Conservation (phyloP, 441 rosid species). For the Croton setiger region DNA sequence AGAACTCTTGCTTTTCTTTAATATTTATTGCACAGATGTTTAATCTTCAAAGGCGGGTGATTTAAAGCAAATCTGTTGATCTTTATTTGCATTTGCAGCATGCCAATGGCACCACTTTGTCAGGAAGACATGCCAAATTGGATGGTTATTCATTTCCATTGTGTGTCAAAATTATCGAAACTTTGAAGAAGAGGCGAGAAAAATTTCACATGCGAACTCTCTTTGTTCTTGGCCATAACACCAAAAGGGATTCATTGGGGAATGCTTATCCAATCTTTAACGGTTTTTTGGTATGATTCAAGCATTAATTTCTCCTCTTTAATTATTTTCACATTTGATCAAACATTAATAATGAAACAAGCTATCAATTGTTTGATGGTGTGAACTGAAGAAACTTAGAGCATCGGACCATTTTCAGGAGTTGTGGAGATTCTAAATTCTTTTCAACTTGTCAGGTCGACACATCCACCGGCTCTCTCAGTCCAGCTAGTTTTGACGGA, state of each 20-base stretch:
- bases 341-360: neutral
- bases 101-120: slow-evolving; percentile 21
- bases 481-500: slow-evolving; percentile 66
- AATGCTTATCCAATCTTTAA: slow-evolving; percentile 58
- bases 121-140: slow-evolving; percentile 26
- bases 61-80: slow-evolving; percentile 30
- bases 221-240: slow-evolving; percentile 67
- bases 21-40: slow-evolving; percentile 24
- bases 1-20: slow-evolving; percentile 21
- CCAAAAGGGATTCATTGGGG: slow-evolving; percentile 56
- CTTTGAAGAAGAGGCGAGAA: slow-evolving; percentile 56
- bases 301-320: neutral
- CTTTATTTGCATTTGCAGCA: slow-evolving; percentile 58
- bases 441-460: slow-evolving; percentile 46
- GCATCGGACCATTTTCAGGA: neutral
- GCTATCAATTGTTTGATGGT: neutral
- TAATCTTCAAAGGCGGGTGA: slow-evolving; percentile 20
- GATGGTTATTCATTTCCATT: slow-evolving; percentile 64
- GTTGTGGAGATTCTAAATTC: slow-evolving; percentile 7
- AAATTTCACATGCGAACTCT: slow-evolving; percentile 61
- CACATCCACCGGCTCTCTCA: slow-evolving; percentile 52
- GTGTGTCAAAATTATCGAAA: slow-evolving; percentile 62
- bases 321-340: slow-evolving; percentile 3
- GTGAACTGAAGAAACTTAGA: neutral
- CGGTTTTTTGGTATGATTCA: slow-evolving; percentile 65